These are phyloP conservation scores for Venturia pyrina DNA, from an alignment of 2,329 filamentous ascomycete genomes.

Conservation along the genomic window DNA sequence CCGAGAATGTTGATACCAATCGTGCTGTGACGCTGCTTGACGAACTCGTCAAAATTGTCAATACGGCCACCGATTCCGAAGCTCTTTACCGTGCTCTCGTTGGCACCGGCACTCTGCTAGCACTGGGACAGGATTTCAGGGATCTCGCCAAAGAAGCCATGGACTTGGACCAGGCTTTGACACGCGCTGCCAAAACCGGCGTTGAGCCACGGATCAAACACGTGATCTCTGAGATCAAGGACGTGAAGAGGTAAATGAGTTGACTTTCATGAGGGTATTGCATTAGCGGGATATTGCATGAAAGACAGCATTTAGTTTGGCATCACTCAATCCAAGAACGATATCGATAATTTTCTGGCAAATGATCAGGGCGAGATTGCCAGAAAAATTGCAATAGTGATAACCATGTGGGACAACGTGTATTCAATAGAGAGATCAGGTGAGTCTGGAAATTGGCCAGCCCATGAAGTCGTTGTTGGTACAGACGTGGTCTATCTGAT, in stretches of 20 bases:
- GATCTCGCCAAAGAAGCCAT: conserved; percentile 48
- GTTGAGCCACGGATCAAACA: conserved; percentile 52
- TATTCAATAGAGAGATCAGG: neutral
- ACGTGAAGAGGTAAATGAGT: neutral
- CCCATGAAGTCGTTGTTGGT: no score
- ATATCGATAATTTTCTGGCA: neutral
- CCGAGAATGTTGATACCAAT: conserved; percentile 28
- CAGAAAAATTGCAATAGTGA: neutral
- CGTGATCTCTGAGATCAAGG: conserved; percentile 48
- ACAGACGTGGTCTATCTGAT: no score
- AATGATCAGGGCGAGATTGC: neutral
- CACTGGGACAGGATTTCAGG: conserved; percentile 49
- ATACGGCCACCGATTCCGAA: conserved; percentile 64
- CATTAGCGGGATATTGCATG: neutral
- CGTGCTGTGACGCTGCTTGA: conserved; percentile 46
- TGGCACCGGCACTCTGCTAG: conserved; percentile 68
- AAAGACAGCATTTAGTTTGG: neutral
- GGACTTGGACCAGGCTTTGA: conserved; percentile 39
- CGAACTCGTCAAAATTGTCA: conserved; percentile 53
- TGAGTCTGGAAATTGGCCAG: no score
- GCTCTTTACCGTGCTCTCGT: conserved; percentile 75
- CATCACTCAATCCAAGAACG: neutral
- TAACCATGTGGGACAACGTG: neutral
- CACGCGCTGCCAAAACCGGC: conserved; percentile 39
- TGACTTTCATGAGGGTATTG: neutral